Percentiles rank a stretch among this genome's conserved stretches.
Conservation (phyloP, 164 flowering plant species). For the Echeveria elegans region DNA sequence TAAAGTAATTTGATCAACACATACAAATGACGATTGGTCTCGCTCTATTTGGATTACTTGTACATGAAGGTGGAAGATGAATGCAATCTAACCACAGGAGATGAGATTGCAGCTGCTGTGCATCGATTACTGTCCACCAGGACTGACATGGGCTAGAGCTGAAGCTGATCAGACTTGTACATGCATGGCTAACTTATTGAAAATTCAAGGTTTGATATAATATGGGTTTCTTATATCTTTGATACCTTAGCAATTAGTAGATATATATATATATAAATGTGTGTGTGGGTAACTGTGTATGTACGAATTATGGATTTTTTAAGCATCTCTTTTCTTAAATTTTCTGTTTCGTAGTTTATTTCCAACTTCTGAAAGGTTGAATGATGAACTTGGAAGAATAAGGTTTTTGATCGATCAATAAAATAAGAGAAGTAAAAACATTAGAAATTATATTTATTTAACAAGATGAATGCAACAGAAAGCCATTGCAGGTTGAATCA, state of each 20-base stretch:
- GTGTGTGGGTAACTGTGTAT: too few relatives aligned
- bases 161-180: not conserved
- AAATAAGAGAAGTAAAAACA: too few relatives aligned
- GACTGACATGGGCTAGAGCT: not conserved
- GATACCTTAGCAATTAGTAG: not conserved
- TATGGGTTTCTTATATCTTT: not conserved
- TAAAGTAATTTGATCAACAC: too few relatives aligned
- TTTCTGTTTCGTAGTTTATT: too few relatives aligned
- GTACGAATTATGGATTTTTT: too few relatives aligned
- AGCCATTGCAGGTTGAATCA: not conserved
- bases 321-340: too few relatives aligned
- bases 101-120: constrained; percentile 47
- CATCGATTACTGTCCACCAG: constrained; percentile 39
- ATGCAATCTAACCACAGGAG: constrained; percentile 44
- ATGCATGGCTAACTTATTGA: not conserved
- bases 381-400: too few relatives aligned
- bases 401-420: too few relatives aligned
- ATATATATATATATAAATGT: too few relatives aligned
- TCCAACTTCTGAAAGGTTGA: too few relatives aligned
- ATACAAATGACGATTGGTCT: too few relatives aligned
- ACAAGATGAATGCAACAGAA: not conserved
- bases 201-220: not conserved
- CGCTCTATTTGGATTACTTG: not conserved
- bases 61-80: constrained; percentile 50
- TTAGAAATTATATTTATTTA: too few relatives aligned